Conservation (phyloP, 176 grass and related monocot genomes). For the Hsuehochloa calcarea region DNA sequence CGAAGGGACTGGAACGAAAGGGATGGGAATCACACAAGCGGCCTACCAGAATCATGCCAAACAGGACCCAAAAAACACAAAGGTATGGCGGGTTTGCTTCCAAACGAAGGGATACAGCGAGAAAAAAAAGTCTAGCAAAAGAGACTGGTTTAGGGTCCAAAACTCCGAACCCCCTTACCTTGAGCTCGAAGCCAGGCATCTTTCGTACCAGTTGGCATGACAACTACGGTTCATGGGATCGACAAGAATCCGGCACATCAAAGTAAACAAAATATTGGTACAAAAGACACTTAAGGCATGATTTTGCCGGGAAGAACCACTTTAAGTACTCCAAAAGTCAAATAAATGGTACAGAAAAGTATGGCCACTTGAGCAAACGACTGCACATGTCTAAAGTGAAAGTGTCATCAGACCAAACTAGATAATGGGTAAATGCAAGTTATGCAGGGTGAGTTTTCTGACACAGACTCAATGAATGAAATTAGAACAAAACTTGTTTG, state of each 20-base stretch:
- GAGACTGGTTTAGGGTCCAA: not conserved
- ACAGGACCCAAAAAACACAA: not conserved
- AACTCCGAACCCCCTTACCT: conserved; percentile 1
- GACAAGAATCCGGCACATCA: not conserved
- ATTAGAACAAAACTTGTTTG: conserved; percentile 24
- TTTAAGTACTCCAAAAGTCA: not conserved
- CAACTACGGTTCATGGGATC: not conserved
- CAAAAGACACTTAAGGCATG: conserved; percentile 3
- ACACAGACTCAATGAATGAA: conserved; percentile 16
- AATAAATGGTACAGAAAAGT: conserved; percentile 1
- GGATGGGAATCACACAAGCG: conserved; percentile 3
- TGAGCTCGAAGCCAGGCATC: conserved; percentile 1
- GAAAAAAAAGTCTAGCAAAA: not conserved
- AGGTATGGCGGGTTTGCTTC: conserved; percentile 19
- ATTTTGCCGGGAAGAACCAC: conserved; percentile 9
- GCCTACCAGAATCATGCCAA: conserved; percentile 34
- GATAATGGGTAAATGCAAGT: not conserved
- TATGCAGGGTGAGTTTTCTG: not conserved
- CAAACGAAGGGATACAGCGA: conserved; percentile 15
- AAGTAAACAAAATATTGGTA: not conserved
- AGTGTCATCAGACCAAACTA: conserved; percentile 1
- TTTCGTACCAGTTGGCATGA: conserved; percentile 20
- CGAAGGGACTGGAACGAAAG: conserved; percentile 16
- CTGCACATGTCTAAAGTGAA: not conserved
- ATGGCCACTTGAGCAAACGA: not conserved